These are phyloP conservation scores for Cryptosporidium canis DNA, from an alignment of 169 alveolate species.

Conservation along the genomic window DNA sequence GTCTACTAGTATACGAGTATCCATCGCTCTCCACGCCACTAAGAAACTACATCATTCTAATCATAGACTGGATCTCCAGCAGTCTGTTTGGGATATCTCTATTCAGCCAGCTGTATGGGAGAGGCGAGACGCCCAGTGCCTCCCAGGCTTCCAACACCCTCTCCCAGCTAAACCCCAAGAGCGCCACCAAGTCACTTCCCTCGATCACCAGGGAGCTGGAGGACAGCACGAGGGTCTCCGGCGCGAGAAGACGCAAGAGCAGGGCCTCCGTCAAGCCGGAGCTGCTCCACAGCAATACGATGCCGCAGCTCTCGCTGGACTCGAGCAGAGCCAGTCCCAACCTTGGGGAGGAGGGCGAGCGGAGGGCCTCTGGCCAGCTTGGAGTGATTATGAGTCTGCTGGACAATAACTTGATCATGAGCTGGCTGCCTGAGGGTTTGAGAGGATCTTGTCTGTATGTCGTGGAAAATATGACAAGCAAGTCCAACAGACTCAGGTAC, in stretches of 20 bases:
- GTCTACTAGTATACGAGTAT: slow-evolving; percentile 8
- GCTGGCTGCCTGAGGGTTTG: slow-evolving; percentile 53
- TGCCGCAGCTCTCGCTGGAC: slow-evolving; percentile 20
- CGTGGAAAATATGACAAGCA: slow-evolving; percentile 10
- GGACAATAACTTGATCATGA: slow-evolving; percentile 10
- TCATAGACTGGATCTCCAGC: slow-evolving; percentile 15
- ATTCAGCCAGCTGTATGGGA: background rate
- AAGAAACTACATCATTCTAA: slow-evolving; percentile 1
- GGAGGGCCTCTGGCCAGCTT: background rate
- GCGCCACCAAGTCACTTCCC: slow-evolving; percentile 13
- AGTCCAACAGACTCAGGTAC: slow-evolving; percentile 9
- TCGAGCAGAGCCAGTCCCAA: background rate
- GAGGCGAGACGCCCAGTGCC: background rate
- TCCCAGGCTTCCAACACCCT: background rate
- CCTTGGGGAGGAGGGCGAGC: background rate
- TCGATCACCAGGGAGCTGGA: background rate
- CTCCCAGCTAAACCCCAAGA: background rate
- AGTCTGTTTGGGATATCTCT: slow-evolving; percentile 24
- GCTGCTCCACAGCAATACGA: slow-evolving; percentile 44
- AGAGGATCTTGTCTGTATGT: background rate
- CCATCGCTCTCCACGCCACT: slow-evolving; percentile 19
- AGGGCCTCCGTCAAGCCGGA: background rate
- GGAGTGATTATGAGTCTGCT: background rate
- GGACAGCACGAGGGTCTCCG: background rate
- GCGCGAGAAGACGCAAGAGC: background rate